These are phyloP conservation scores for Thalia dealbata DNA, from an alignment of 176 grass and related monocot species.

Conservation along the genomic window DNA sequence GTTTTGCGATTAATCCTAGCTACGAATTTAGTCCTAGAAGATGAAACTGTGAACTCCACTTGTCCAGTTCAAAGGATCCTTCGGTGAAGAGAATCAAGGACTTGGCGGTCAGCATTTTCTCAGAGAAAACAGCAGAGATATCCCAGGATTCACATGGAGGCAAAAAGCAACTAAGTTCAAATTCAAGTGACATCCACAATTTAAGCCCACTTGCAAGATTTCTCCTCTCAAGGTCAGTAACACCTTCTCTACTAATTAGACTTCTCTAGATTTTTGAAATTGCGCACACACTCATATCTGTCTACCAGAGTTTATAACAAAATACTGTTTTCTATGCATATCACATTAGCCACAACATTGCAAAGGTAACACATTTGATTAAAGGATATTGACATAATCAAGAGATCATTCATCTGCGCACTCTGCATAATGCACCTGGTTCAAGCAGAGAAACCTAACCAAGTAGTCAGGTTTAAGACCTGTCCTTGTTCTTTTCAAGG, in stretches of 20 bases:
- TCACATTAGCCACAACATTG: too few relatives aligned
- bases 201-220: slow-evolving; percentile 76
- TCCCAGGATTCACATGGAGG: slow-evolving; percentile 24
- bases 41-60: neutral
- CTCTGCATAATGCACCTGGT: too few relatives aligned
- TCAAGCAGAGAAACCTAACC: too few relatives aligned
- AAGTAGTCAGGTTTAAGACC: too few relatives aligned
- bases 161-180: slow-evolving; percentile 44
- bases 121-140: slow-evolving; percentile 42
- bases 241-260: slow-evolving; percentile 11
- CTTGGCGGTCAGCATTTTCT: slow-evolving; percentile 37
- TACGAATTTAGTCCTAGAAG: neutral
- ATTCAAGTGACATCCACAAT: slow-evolving; percentile 42
- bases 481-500: too few relatives aligned
- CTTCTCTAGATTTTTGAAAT: too few relatives aligned
- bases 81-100: slow-evolving; percentile 59
- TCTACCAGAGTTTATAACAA: too few relatives aligned
- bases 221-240: slow-evolving; percentile 76
- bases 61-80: slow-evolving; percentile 61
- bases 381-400: too few relatives aligned
- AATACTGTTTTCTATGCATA: too few relatives aligned
- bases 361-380: too few relatives aligned
- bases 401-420: too few relatives aligned
- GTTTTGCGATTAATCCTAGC: slow-evolving; percentile 3
- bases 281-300: too few relatives aligned